Evolutionary conservation across 495 filamentous ascomycete genomes (phyloP).

Genomic region (Penicillium cosmopolitanum): DNA sequence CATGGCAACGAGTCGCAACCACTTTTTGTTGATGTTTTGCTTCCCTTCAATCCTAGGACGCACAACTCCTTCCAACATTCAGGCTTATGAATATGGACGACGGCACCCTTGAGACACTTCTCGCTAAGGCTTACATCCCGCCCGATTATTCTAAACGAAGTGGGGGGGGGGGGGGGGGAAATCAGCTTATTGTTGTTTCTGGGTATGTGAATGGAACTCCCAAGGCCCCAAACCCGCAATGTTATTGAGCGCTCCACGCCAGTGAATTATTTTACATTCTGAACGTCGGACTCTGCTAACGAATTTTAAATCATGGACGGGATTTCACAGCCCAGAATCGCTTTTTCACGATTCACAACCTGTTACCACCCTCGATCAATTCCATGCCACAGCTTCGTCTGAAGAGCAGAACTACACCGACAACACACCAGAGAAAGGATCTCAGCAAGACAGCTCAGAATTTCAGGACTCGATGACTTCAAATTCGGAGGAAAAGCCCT

Average conservation of each 20-base stretch:
- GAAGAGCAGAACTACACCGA: background rate
- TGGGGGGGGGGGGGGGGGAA: too few relatives aligned
- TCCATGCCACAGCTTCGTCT: background rate
- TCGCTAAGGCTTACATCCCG: background rate
- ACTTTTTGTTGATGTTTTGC: too few relatives aligned
- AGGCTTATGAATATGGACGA: background rate
- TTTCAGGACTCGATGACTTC: background rate
- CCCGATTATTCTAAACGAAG: background rate
- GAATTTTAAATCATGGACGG: background rate
- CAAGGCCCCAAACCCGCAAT: background rate
- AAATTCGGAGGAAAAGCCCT: background rate
- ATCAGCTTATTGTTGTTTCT: background rate
- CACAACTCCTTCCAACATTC: too few relatives aligned
- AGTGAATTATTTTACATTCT: too few relatives aligned
- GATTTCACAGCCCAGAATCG: background rate
- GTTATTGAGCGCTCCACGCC: background rate
- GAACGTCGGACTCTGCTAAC: background rate
- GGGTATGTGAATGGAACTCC: background rate
- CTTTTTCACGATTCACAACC: background rate
- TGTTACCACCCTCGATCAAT: background rate
- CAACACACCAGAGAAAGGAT: background rate
- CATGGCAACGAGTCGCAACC: too few relatives aligned
- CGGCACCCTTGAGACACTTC: background rate
- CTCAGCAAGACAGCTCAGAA: background rate
- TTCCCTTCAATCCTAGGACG: too few relatives aligned